Conservation (phyloP, 1,284 basidiomycete genomes). For the Exobasidium rhododendri region DNA sequence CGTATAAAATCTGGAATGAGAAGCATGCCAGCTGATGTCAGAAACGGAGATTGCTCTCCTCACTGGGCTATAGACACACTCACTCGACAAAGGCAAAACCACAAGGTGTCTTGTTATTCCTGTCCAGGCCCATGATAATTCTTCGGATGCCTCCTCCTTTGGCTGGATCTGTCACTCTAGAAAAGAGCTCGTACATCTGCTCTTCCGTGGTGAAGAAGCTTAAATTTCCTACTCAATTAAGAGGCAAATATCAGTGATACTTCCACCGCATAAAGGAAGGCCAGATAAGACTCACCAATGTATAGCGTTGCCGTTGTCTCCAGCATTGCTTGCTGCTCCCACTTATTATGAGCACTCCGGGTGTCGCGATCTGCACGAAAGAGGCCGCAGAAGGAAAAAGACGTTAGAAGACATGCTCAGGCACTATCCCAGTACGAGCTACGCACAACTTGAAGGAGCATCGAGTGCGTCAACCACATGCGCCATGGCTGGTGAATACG, state of each 20-base stretch:
- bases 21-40: conserved; percentile 4
- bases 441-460: conserved; percentile 19
- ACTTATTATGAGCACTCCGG: conserved; percentile 42
- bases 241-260: not conserved
- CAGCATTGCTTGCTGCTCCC: conserved; percentile 58
- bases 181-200: conserved; percentile 97
- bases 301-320: conserved; percentile 62
- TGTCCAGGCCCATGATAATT: conserved; percentile 98
- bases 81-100: conserved; percentile 97
- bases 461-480: conserved; percentile 19
- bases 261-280: not conserved
- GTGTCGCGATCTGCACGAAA: conserved; percentile 54
- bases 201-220: conserved; percentile 82
- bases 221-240: conserved; percentile 28
- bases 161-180: conserved; percentile 81
- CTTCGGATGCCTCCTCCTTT: conserved; percentile 94
- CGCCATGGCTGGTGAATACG: conserved; percentile 12
- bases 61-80: conserved; percentile 16
- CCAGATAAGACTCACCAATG: conserved; percentile 66
- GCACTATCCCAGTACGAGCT: not conserved
- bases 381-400: not conserved
- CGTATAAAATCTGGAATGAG: conserved; percentile 69
- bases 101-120: conserved; percentile 95
- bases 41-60: not conserved
- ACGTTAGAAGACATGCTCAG: not conserved